Percentiles rank a stretch among this genome's conserved stretches.
Conservation (phyloP, 176 grass and related monocot species). For the Microstegium vimineum region DNA sequence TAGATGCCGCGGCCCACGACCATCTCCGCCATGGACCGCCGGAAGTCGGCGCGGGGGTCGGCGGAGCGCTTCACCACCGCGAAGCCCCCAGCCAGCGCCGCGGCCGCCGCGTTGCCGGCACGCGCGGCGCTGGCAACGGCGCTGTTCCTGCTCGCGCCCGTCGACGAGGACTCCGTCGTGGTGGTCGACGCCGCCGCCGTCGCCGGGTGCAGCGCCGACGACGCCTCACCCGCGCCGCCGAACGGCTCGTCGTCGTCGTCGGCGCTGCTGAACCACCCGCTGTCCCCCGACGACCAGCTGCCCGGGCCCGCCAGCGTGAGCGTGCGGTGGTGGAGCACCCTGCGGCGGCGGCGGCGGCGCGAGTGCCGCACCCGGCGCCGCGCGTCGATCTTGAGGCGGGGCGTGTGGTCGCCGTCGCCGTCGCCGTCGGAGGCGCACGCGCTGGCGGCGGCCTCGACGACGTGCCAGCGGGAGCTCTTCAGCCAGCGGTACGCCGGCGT, state of each 20-base stretch:
- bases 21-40: constrained; percentile 88
- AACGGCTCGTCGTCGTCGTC: constrained; percentile 20
- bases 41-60: constrained; percentile 75
- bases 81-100: constrained; percentile 51
- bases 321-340: constrained; percentile 21
- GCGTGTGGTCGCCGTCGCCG: constrained; percentile 26
- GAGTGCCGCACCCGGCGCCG: constrained; percentile 24
- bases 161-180: constrained; percentile 48
- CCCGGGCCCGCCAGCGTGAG: constrained; percentile 21
- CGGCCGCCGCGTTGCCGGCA: background rate
- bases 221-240: background rate
- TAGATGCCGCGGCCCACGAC: constrained; percentile 75
- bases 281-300: constrained; percentile 55
- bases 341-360: background rate
- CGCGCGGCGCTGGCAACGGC: background rate
- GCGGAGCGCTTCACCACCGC: constrained; percentile 86
- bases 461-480: constrained; percentile 76
- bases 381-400: constrained; percentile 66
- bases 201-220: background rate
- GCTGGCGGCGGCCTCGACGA: constrained; percentile 50
- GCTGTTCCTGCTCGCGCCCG: constrained; percentile 20
- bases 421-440: constrained; percentile 5
- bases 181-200: constrained; percentile 19
- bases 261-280: constrained; percentile 84
- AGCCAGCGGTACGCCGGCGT: constrained; percentile 70